Evolutionary conservation across 1,139 yeast species (phyloP), one percentile per base, ranked within the genome.

Genomic region (Arxiozyma bovina): DNA sequence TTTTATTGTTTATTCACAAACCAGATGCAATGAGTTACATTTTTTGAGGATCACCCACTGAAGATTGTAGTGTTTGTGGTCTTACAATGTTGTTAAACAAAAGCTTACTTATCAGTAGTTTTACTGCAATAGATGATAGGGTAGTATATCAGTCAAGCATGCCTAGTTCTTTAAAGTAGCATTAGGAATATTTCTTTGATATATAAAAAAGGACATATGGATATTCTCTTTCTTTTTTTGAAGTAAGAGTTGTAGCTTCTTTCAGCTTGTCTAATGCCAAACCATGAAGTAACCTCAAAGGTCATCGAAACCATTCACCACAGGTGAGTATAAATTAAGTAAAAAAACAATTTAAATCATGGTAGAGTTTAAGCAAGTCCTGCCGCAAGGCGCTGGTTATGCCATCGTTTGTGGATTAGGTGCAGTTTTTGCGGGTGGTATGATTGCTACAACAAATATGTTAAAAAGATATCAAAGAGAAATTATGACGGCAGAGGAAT

Each of bases 321-420:
- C 42, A 7, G 17, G 20, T 25, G 34, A 34, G 8, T n/a, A 27
- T 21, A 18, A n/a, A 2, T 34, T 20, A 44, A 17, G 9, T 12
- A 5, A 49, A n/a, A 42, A 42, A 43, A 22, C 18, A 48, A n/a
- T 18, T 15, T 23, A 18, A 20, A 52, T 15, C 18, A 60, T 59
- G 62, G 61, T 60, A 15, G 61, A 60, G 48, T 59, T 61, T 47
- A 56, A 54, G 48, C 57, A 60, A 48, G 78, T 80, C 2, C 70
- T 82, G 25, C 79, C 85, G 2, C 87, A 85, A 68, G 85, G 87
- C 50, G 91, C 87, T n/a, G 96, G 96, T n/a, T 90, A 89, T 65
- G 96, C 90, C 40, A 85, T 90, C 56, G 88, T 90, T 22, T 85
- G 88, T 21, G 98, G 97, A 22, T 77, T 90, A 38, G 97, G 97